Conservation (phyloP, 2,329 filamentous ascomycete genomes). For the Dissoconium aciculare region DNA sequence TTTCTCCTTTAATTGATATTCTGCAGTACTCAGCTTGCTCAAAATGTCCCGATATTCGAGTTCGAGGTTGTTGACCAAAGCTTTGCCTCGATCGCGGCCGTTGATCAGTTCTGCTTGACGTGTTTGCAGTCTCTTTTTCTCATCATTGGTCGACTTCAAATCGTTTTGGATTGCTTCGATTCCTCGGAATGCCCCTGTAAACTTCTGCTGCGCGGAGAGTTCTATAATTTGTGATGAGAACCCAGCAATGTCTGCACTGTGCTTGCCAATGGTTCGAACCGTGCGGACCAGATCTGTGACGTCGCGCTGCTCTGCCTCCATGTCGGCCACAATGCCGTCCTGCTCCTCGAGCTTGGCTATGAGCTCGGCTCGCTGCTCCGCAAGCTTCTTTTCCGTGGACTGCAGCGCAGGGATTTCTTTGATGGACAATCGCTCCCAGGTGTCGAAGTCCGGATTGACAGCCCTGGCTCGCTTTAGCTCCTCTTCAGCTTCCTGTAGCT, state of each 20-base stretch:
- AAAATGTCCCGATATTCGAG: constrained; percentile 61
- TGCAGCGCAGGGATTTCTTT: constrained; percentile 56
- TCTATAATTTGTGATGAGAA: constrained; percentile 60
- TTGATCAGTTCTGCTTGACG: constrained; percentile 49
- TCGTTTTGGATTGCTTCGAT: constrained; percentile 74
- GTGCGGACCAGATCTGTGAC: constrained; percentile 63
- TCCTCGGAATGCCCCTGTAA: constrained; percentile 48
- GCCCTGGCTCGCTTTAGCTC: constrained; percentile 36
- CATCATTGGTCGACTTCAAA: constrained; percentile 50
- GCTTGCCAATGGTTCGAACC: constrained; percentile 59
- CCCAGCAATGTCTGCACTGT: constrained; percentile 54
- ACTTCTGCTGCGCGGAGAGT: constrained; percentile 60
- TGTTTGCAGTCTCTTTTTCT: constrained; percentile 48
- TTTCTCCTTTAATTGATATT: constrained; percentile 70
- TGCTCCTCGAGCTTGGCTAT: constrained; percentile 40
- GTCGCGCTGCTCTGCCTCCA: constrained; percentile 52
- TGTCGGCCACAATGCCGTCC: constrained; percentile 50
- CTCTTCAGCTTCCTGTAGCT: constrained; percentile 45
- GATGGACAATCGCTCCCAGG: constrained; percentile 50
- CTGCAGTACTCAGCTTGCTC: constrained; percentile 55
- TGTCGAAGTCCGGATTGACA: constrained; percentile 56
- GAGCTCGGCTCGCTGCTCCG: constrained; percentile 25
- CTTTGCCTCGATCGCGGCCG: constrained; percentile 58
- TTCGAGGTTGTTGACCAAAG: constrained; percentile 50
- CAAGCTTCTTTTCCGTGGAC: constrained; percentile 44